These are phyloP conservation scores for Russula compacta DNA, from an alignment of 768 basidiomycete genomes.

Conservation along the genomic window DNA sequence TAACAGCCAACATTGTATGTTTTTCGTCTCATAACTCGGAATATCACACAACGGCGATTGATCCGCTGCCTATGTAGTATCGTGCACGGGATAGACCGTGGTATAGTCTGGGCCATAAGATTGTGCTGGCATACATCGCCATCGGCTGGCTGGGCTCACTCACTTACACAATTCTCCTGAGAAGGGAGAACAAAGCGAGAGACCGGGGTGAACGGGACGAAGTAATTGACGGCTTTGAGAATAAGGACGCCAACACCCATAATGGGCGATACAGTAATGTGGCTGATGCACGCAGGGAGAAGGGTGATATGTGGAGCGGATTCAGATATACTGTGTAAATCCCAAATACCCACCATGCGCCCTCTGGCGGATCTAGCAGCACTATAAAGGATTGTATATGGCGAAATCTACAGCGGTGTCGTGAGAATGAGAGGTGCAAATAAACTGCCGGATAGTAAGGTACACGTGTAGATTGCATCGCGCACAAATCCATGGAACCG, in stretches of 20 bases:
- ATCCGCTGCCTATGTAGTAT: neutral
- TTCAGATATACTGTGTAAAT: slow-evolving; percentile 52
- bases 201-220: slow-evolving; percentile 61
- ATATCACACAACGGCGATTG: neutral
- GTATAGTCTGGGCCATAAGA: neutral
- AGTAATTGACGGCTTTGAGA: slow-evolving; percentile 34
- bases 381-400: neutral
- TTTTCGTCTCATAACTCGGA: neutral
- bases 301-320: slow-evolving; percentile 72
- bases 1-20: neutral
- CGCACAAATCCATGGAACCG: neutral
- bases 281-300: slow-evolving; percentile 24
- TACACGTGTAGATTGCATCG: neutral
- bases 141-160: neutral
- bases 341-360: neutral
- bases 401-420: neutral
- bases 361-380: neutral
- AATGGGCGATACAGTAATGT: neutral
- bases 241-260: neutral
- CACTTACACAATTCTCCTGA: slow-evolving; percentile 27
- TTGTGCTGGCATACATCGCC: neutral
- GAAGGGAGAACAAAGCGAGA: slow-evolving; percentile 46
- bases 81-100: neutral
- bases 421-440: slow-evolving; percentile 4
- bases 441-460: slow-evolving; percentile 2